phyloP scores from a whole-genome alignment of 148 eudicot species.

The Camellia granthamiana region DNA sequence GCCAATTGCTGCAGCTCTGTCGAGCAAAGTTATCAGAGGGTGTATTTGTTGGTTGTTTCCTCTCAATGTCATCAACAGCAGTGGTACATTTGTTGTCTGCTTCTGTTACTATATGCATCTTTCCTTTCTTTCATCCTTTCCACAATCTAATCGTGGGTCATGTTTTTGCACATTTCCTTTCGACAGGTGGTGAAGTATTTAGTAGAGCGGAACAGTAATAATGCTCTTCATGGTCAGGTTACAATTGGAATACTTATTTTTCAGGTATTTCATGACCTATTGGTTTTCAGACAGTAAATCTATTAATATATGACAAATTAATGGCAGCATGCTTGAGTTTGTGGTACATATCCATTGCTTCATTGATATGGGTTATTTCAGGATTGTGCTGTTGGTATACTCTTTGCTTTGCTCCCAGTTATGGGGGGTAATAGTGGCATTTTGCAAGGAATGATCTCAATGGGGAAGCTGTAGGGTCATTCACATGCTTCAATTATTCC shows the following conservation, averaged over 20 bases:
- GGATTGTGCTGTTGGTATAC: conserved; percentile 99
- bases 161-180: conserved; percentile 9
- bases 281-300: not conserved
- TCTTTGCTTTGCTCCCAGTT: conserved; percentile 96
- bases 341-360: conserved; percentile 13
- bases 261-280: conserved; percentile 48
- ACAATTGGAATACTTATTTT: conserved; percentile 94
- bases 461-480: conserved; percentile 84
- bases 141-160: conserved; percentile 1
- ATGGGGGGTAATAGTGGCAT: conserved; percentile 90
- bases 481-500: conserved; percentile 6
- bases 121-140: conserved; percentile 12
- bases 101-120: conserved; percentile 13
- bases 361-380: conserved; percentile 35
- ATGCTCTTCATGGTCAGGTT: conserved; percentile 95
- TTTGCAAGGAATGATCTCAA: conserved; percentile 74
- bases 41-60: conserved; percentile 92
- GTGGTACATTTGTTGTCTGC: conserved; percentile 50
- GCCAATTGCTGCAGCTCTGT: conserved; percentile 53
- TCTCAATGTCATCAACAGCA: conserved; percentile 99
- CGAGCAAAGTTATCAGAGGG: conserved; percentile 97
- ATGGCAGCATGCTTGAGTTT: not conserved
- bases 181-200: conserved; percentile 85
- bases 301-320: not conserved
- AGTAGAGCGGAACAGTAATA: conserved; percentile 67